A percentile compares a stretch with the other conserved stretches of the same genome.
Evolutionary conservation across 2,329 filamentous ascomycete genomes (phyloP).

Genomic region (Trichophyton benhamiae): DNA sequence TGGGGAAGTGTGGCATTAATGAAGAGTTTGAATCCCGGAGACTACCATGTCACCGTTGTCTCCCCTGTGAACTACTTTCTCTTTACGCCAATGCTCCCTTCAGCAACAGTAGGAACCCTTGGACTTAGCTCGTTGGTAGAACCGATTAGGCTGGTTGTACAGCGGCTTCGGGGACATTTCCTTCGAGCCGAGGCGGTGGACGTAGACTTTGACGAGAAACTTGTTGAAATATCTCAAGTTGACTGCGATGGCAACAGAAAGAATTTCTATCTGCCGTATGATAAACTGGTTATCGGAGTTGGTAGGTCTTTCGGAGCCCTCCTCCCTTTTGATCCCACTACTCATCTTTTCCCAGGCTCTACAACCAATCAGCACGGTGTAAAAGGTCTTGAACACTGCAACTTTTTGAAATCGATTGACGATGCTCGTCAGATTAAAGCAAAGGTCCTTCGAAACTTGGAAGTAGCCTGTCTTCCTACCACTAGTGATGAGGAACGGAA

Average conservation of each 20-base stretch:
- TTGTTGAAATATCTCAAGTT: constrained; percentile 71
- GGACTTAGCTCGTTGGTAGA: constrained; percentile 86
- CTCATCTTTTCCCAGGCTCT: constrained; percentile 42
- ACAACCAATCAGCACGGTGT: constrained; percentile 92
- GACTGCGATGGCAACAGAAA: constrained; percentile 60
- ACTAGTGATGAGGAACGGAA: constrained; percentile 77
- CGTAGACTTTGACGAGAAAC: constrained; percentile 79
- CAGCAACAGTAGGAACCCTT: constrained; percentile 88
- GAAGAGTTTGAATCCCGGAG: constrained; percentile 77
- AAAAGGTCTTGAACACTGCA: constrained; percentile 82
- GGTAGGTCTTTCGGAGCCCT: constrained; percentile 32
- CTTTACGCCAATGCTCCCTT: constrained; percentile 96
- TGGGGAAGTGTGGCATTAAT: constrained; percentile 90
- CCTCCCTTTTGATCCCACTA: neutral
- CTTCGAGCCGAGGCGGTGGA: constrained; percentile 76
- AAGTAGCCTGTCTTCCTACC: constrained; percentile 82
- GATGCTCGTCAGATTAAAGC: constrained; percentile 86
- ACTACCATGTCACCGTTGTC: constrained; percentile 92
- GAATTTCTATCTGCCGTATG: constrained; percentile 89
- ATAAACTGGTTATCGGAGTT: constrained; percentile 87
- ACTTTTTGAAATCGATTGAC: constrained; percentile 89
- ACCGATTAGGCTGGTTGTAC: constrained; percentile 74
- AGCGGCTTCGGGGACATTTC: constrained; percentile 72
- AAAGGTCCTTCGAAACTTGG: constrained; percentile 75
- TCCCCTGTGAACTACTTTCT: constrained; percentile 94